Evolutionary conservation across 108 stramenopile species (phyloP), one percentile per base, ranked within the genome.

Genomic region (Skeletonema tropicum): DNA sequence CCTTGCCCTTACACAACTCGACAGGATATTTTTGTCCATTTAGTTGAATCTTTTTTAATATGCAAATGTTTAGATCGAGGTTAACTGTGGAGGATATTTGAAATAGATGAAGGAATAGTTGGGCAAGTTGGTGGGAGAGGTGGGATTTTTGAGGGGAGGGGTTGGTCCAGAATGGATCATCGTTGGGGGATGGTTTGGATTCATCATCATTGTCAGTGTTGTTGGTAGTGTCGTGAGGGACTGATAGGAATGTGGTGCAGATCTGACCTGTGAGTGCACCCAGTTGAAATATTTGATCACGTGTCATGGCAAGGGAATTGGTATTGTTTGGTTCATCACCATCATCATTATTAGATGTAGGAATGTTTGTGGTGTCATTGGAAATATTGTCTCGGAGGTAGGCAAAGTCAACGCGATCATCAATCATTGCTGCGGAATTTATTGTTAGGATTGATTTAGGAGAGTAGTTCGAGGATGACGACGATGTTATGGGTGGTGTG

Each of bases 21-120:
- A 89, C 93, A 15, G 95, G 95, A 77, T 96, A 96, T 74, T 96
- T 96, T 23, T 70, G 68, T 11, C 67, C 78, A 71, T 95, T 95
- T 52, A 95, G 64, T 67, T 83, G 87, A 70, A 95, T 64, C 82
- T 95, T 95, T 57, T 82, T 83, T 15, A 81, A 80, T 57, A 95
- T 84, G 57, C 81, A 77, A 0, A 42, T 26, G 8, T 62, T 15
- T 23, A 86, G 64, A 73, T 86, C 79, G n/a, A 86, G 52, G 10
- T 68, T 59, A 59, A 77, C 79, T 13, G 66, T 58, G 11, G 41
- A 17, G 1, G 73, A 31, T 13, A 68, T 15, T 8, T 9, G 15
- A 39, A 81, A 73, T 45, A 85, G 36, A 29, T 63, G 72, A 11
- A 78, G 45, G 59, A 85, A 75, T 23, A 83, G 15, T 13, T 70